Base-by-base conservation (phyloP, 1,284 basidiomycete species). In the Thecaphora frezii region DNA sequence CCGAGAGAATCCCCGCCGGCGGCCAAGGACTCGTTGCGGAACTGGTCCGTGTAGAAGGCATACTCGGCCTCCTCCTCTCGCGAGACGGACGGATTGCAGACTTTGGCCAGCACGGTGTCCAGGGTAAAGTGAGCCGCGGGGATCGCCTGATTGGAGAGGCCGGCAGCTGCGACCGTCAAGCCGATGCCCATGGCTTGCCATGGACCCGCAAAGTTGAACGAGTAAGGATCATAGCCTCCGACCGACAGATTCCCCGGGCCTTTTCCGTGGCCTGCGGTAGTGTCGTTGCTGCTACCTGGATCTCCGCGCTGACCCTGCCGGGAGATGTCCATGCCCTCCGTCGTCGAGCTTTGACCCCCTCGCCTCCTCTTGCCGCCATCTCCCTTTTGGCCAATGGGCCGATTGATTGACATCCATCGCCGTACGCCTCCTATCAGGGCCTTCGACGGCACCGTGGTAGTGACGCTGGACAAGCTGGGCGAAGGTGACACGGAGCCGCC, bases 331-430 rank as follows among this genome's bases (percentile, higher is more conserved):
- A n/a, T 7, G 8, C n/a, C n/a, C 8, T 22, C 38, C 38, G 21
- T 40, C 38, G 24, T 33, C 30, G 25, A 12, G 26, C 44, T 7
- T 46, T 42, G 5, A 22, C 49, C 36, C 19, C 16, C 14, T 23
- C 25, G 24, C 22, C 40, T 23, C 28, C 33, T 30, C 30, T 40
- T 43, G 24, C 40, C 44, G 25, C 23, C 25, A 22, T 46, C 23
- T 33, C 19, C 42, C 2, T 14, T 40, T 7, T 18, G 44, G 3
- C 4, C 25, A 30, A 26, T n/a, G n/a, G 63, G 51, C 24, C 52
- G 46, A 43, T 73, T 73, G 51, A 73, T 58, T 37, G 59, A 64
- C 46, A 73, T 73, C 71, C 71, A 73, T 21, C 71, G 50, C 26
- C 58, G 44, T 2, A 73, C 71, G 9, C 71, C 71, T 23, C 71